A percentile compares a stretch with the other conserved stretches of the same genome.
These are phyloP conservation scores for Saccharum officinarum DNA, from an alignment of 176 grass and related monocot species.

Conservation along the genomic window DNA sequence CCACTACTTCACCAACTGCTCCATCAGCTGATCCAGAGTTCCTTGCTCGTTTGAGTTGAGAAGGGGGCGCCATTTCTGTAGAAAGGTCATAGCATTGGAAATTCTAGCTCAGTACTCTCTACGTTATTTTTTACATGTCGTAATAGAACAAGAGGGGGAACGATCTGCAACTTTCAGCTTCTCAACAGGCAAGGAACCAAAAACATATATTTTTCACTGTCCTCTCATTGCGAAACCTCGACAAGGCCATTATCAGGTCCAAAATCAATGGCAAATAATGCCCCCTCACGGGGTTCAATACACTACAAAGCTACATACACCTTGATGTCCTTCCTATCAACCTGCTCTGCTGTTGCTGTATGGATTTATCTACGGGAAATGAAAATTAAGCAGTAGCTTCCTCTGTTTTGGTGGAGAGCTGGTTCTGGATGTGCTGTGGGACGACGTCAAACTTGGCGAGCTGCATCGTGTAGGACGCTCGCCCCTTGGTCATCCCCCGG, in stretches of 20 bases:
- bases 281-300: constrained; percentile 9
- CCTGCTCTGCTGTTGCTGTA: constrained; percentile 16
- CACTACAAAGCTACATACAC: constrained; percentile 51
- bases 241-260: constrained; percentile 48
- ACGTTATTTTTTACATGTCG: background rate
- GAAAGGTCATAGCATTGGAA: background rate
- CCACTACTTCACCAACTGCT: background rate
- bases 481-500: constrained; percentile 91
- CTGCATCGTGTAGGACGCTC: constrained; percentile 94
- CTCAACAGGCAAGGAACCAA: background rate
- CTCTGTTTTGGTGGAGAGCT: constrained; percentile 65
- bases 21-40: too few species aligned
- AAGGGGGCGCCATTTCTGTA: background rate
- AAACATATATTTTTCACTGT: constrained; percentile 20
- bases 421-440: constrained; percentile 83
- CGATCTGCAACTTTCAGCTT: background rate
- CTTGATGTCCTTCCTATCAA: constrained; percentile 36
- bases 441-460: constrained; percentile 88
- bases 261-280: constrained; percentile 58
- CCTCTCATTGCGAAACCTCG: background rate
- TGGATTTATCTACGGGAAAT: constrained; percentile 35
- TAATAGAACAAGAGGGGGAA: background rate
- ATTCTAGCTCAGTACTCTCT: background rate
- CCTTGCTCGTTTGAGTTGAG: too few species aligned
- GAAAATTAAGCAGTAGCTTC: constrained; percentile 64